Percentiles rank a stretch among this genome's conserved stretches.
Evolutionary conservation across 1,284 basidiomycete species (phyloP).

Genomic region (Ceratobasidium theobromae): DNA sequence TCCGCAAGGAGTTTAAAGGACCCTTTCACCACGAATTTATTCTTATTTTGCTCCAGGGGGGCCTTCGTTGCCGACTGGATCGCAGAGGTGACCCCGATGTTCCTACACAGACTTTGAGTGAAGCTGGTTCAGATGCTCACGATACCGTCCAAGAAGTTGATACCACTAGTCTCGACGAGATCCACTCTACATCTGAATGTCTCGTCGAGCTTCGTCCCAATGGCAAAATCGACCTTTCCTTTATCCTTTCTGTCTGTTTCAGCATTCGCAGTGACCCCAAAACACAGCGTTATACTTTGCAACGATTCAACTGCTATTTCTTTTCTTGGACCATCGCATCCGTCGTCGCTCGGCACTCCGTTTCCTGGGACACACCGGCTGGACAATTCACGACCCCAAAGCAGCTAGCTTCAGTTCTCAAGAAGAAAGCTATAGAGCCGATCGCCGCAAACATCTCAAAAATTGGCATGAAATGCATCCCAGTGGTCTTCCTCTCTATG

Average conservation of each 20-base stretch:
- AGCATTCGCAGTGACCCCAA: neutral
- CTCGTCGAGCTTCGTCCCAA: neutral
- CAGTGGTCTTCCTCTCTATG: neutral
- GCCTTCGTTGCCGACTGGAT: slow-evolving; percentile 5
- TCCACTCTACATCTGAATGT: neutral
- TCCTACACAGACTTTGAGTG: neutral
- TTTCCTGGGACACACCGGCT: neutral
- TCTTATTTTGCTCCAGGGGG: neutral
- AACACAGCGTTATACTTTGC: neutral
- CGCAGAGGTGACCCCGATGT: neutral
- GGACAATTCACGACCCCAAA: too few relatives aligned
- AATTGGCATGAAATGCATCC: neutral
- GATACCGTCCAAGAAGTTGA: neutral
- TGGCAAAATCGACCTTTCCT: neutral
- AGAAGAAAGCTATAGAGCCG: neutral
- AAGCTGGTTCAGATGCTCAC: neutral
- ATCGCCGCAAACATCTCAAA: neutral
- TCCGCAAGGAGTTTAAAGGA: neutral
- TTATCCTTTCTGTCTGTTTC: slow-evolving; percentile 4
- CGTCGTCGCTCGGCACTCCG: slow-evolving; percentile 8
- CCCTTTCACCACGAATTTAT: slow-evolving; percentile 20
- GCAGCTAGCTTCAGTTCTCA: too few relatives aligned
- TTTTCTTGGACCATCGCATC: slow-evolving; percentile 13
- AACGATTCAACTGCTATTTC: slow-evolving; percentile 23
- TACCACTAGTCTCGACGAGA: neutral